phyloP scores from a whole-genome alignment of 495 filamentous ascomycete species.

The Aspergillus ellipticus region DNA sequence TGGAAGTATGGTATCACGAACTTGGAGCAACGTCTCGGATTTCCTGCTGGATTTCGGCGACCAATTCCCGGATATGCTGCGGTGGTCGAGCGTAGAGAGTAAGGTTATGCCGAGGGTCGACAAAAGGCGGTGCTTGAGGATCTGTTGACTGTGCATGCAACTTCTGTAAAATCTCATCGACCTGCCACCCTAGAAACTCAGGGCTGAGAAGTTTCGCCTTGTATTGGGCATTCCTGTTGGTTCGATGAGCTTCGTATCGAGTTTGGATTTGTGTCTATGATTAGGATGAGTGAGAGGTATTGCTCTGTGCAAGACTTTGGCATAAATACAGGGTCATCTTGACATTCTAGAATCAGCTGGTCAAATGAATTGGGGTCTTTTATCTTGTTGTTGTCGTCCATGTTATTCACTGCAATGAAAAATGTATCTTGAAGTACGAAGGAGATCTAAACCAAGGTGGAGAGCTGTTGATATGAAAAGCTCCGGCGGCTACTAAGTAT shows the following conservation, averaged over 20 bases:
- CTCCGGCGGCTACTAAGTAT: not conserved
- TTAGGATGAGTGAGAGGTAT: not conserved
- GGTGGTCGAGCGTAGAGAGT: slow-evolving; percentile 87
- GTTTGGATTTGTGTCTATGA: slow-evolving; percentile 64
- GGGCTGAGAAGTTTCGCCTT: slow-evolving; percentile 60
- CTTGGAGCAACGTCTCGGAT: slow-evolving; percentile 61
- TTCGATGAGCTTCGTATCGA: slow-evolving; percentile 69
- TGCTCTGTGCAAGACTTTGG: not conserved
- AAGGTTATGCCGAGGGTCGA: slow-evolving; percentile 74
- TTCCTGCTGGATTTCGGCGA: slow-evolving; percentile 62
- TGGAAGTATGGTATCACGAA: slow-evolving; percentile 37
- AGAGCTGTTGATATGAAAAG: not conserved
- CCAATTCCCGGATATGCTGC: slow-evolving; percentile 58
- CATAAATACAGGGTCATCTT: slow-evolving; percentile 53
- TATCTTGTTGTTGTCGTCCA: not conserved
- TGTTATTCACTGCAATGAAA: not conserved
- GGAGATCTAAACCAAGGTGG: not conserved
- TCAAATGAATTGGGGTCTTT: slow-evolving; percentile 67
- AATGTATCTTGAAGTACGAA: not conserved
- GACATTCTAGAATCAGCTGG: slow-evolving; percentile 60
- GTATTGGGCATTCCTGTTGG: slow-evolving; percentile 67
- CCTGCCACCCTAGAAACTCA: slow-evolving; percentile 65
- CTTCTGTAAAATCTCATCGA: slow-evolving; percentile 72
- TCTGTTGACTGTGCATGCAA: slow-evolving; percentile 38
- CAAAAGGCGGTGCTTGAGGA: slow-evolving; percentile 33